A percentile compares a stretch with the other conserved stretches of the same genome.
Conservation (phyloP, 1,139 yeast species). For the Arxiozyma bovina region DNA sequence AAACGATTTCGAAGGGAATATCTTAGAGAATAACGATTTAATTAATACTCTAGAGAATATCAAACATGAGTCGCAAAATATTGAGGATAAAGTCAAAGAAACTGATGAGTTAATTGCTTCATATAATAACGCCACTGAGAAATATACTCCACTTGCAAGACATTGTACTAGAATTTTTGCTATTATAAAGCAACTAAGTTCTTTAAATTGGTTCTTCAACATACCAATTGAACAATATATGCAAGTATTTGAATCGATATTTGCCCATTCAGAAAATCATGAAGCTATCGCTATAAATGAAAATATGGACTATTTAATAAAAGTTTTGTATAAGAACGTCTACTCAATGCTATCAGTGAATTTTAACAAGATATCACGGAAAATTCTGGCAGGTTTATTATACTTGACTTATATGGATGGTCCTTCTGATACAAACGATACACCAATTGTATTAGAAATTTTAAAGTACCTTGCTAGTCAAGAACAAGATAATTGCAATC, state of each 20-base stretch:
- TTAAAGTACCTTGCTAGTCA: background rate
- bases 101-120: slow-evolving; percentile 46
- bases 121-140: slow-evolving; percentile 41
- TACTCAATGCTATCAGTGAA: slow-evolving; percentile 43
- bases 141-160: slow-evolving; percentile 46
- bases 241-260: slow-evolving; percentile 35
- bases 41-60: slow-evolving; percentile 53
- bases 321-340: slow-evolving; percentile 38
- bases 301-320: slow-evolving; percentile 29
- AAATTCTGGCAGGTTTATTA: slow-evolving; percentile 32
- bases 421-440: background rate
- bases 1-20: slow-evolving; percentile 48
- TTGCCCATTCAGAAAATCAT: slow-evolving; percentile 21
- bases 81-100: slow-evolving; percentile 47
- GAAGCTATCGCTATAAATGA: slow-evolving; percentile 2
- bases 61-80: slow-evolving; percentile 52
- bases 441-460: background rate
- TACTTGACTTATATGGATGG: background rate
- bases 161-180: slow-evolving; percentile 46
- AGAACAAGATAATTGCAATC: background rate
- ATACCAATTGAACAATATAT: slow-evolving; percentile 47
- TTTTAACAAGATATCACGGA: slow-evolving; percentile 42
- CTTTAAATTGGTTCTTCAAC: slow-evolving; percentile 45
- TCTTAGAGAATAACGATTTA: slow-evolving; percentile 60
- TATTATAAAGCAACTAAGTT: slow-evolving; percentile 38